Base-by-base conservation (phyloP, 441 rosid genomes). In the Erysimum cheiri region DNA sequence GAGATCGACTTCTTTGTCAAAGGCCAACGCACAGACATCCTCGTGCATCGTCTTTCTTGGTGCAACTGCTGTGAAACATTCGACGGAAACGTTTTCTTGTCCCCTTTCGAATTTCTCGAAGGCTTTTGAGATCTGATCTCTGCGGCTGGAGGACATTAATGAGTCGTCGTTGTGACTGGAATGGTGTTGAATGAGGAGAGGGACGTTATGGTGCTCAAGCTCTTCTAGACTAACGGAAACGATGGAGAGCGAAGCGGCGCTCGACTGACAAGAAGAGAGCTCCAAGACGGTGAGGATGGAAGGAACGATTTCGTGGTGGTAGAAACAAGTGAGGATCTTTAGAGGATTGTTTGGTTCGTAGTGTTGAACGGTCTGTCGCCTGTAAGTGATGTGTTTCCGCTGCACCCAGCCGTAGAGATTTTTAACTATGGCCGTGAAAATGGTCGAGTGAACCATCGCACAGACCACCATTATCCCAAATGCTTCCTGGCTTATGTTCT, bases 251-350 rank as follows among this genome's bases (percentile, higher is more conserved):
- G 81, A 77, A 13, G 72, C 74, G 26, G 50, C 12, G 6, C 10
- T 52, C 5, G 79, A 57, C 1, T 75, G 28, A 33, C 65, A 80
- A 55, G 78, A 64, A 22, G 82, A 70, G 26, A 69, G 75, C 53
- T 78, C 75, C 19, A 79, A 67, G 33, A 86, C 5, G 35, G 62
- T 68, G 15, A 86, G 50, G 24, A 82, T 61, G 44, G 81, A 48
- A 1, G 80, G 75, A 4, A 82, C 81, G 15, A 68, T 52, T 11
- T 72, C 71, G 12, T 47, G 62, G 29, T 75, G 63, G 33, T 78
- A 71, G 57, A 84, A 59, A 39, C 84, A 82, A 13, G 82, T 69
- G 53, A 86, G 72, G 15, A 84, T 58, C 37, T 72, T 72, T 6
- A 83, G 73, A 59, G 74, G 83, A 0, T 35, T 31, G 10, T 54